phyloP scores from a whole-genome alignment of 139 green algal genomes.

The Tetraselmis striata region DNA sequence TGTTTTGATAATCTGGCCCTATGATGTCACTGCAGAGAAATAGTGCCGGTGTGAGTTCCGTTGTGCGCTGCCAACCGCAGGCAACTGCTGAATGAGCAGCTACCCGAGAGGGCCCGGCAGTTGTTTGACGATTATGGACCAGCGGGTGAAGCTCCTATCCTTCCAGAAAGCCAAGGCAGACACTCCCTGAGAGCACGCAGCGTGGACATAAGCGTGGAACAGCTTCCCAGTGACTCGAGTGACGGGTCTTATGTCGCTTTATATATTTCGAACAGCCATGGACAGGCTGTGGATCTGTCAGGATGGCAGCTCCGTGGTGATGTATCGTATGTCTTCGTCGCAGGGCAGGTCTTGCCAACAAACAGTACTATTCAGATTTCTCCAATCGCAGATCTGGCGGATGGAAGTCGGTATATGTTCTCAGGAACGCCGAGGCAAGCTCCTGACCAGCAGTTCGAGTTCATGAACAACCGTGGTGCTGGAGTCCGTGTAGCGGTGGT shows the following conservation, averaged over 20 bases:
- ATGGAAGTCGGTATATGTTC: no score
- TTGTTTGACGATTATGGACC: neutral
- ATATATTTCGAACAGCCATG: neutral
- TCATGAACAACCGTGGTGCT: no score
- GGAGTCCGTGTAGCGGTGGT: no score
- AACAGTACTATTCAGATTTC: no score
- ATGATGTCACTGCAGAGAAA: neutral
- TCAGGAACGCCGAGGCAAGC: no score
- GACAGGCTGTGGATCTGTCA: neutral
- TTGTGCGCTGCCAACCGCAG: no score
- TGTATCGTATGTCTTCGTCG: neutral
- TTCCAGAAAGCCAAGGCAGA: neutral
- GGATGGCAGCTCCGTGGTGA: neutral
- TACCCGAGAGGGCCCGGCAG: neutral
- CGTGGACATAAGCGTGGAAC: neutral
- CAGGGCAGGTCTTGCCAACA: no score
- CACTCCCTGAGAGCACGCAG: neutral
- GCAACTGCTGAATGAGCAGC: neutral
- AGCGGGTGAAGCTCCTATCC: neutral
- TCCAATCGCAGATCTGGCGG: no score
- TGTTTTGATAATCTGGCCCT: neutral
- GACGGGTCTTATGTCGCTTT: neutral
- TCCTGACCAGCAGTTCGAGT: no score
- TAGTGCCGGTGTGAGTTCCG: neutral
- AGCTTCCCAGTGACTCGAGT: neutral